phyloP scores from a whole-genome alignment of 164 flowering plant genomes.

The Magnolia officinalis region DNA sequence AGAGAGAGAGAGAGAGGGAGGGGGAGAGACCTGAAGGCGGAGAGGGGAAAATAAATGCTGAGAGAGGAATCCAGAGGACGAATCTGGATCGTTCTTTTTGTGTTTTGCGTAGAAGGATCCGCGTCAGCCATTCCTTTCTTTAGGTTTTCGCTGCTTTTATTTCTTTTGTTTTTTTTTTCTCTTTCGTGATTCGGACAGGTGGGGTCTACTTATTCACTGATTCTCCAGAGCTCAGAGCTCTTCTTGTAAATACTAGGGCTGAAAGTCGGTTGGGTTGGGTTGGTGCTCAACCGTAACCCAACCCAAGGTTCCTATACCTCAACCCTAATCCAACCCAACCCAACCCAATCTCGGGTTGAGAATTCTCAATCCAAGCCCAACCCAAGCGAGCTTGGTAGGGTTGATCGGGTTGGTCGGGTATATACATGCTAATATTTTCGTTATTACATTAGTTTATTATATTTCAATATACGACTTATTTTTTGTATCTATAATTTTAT shows the following conservation, averaged over 20 bases:
- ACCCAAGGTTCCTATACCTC: no score
- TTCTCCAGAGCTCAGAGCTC: background rate
- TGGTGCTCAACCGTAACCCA: no score
- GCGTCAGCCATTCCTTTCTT: constrained; percentile 19
- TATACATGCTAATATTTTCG: no score
- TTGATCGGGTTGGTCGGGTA: no score
- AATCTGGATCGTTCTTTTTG: constrained; percentile 36
- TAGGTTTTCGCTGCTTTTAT: background rate
- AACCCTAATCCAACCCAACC: no score
- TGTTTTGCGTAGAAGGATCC: constrained; percentile 4
- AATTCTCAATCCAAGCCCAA: no score
- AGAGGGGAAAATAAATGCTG: constrained; percentile 24
- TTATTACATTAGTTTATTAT: no score
- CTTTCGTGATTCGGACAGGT: background rate
- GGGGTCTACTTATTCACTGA: constrained; percentile 3
- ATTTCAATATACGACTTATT: no score
- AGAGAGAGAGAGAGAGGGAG: background rate
- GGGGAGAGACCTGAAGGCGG: background rate
- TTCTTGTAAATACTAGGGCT: background rate
- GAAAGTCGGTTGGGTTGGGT: no score
- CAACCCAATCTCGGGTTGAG: no score
- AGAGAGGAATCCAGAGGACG: constrained; percentile 19
- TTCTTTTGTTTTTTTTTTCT: background rate
- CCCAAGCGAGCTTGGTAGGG: no score
- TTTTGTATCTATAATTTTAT: no score